Base-by-base conservation (phyloP, 1,139 yeast species). In the Suhomyces wounanorum region DNA sequence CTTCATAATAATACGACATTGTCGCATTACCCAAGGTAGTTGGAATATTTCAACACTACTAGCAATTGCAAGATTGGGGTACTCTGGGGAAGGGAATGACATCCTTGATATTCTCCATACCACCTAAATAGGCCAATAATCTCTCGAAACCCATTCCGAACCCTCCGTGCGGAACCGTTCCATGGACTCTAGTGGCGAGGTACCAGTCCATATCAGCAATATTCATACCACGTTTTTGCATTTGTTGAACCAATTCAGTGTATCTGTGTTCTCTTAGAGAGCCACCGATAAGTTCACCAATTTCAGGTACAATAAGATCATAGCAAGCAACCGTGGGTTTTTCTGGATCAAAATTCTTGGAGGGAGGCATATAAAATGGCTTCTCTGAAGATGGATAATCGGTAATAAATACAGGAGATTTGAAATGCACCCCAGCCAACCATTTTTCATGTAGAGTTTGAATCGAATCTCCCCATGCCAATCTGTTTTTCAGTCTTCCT, bases 281-380 rank as follows among this genome's bases (percentile, higher is more conserved):
- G 0, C 99, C 99, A 1, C 99, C 99, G 3, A 90, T 85, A n/a
- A 94, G 74, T 65, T 94, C 99, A n/a, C 99, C 99, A 55, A 94
- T 80, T 28, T 85, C 92, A 0, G 99, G 99, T 21, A 92, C 81
- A 7, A 94, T 72, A 49, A 94, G 75, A 64, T 95, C 99, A 64
- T 84, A 94, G 62, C 98, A 92, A 0, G 89, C 96, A 3, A 89
- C 98, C 0, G 97, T 91, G 3, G 78, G 73, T 11, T 59, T 64
- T 14, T 70, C 72, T 0, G 65, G 59, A 37, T 72, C 67, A 26
- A 58, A 65, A 0, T 57, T 49, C 30, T 66, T 67, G 5, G 74
- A 69, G 55, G 81, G 80, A 5, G 71, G 72, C 99, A 95, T 95
- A 70, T 95, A 95, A 62, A 95, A 95, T 1, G 99, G 96, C 64